Evolutionary conservation across 108 stramenopile genomes (phyloP).

Genomic region (Discostella stelligeroides): DNA sequence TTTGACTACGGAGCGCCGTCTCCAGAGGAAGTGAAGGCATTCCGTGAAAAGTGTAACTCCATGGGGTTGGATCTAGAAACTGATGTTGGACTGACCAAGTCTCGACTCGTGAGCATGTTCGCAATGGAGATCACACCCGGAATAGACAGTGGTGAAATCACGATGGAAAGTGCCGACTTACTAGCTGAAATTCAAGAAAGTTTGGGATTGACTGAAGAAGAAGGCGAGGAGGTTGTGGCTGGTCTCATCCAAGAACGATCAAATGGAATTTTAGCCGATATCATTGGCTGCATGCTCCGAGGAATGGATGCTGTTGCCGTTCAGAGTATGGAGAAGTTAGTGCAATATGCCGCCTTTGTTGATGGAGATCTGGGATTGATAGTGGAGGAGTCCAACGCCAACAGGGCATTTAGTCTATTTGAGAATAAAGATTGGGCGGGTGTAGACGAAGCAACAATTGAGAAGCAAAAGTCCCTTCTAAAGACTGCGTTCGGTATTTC

Average conservation of each 20-base stretch:
- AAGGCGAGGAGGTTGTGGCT: conserved; percentile 77
- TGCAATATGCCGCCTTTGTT: conserved; percentile 76
- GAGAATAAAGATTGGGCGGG: conserved; percentile 71
- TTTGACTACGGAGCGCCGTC: conserved; percentile 49
- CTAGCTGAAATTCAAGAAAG: conserved; percentile 83
- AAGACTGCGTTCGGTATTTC: conserved; percentile 53
- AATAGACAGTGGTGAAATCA: conserved; percentile 79
- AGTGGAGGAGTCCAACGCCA: conserved; percentile 65
- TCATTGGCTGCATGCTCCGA: conserved; percentile 66
- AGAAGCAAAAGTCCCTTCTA: conserved; percentile 64
- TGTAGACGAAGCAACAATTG: conserved; percentile 54
- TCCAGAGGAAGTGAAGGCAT: conserved; percentile 71
- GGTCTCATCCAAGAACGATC: conserved; percentile 56
- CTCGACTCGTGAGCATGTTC: conserved; percentile 73
- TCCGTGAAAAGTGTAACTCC: conserved; percentile 87
- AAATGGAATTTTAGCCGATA: conserved; percentile 50
- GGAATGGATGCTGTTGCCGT: conserved; percentile 75
- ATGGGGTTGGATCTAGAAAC: conserved; percentile 81
- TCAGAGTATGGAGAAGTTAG: conserved; percentile 66
- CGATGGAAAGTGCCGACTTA: conserved; percentile 65
- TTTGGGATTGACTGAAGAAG: conserved; percentile 73
- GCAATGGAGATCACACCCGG: conserved; percentile 74
- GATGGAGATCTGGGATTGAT: conserved; percentile 72
- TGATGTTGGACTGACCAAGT: conserved; percentile 77
- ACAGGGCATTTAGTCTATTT: conserved; percentile 72